Evolutionary conservation across 1,284 basidiomycete genomes (phyloP), one percentile per base, ranked within the genome.

Genomic region (Apiotrichum laibachii): DNA sequence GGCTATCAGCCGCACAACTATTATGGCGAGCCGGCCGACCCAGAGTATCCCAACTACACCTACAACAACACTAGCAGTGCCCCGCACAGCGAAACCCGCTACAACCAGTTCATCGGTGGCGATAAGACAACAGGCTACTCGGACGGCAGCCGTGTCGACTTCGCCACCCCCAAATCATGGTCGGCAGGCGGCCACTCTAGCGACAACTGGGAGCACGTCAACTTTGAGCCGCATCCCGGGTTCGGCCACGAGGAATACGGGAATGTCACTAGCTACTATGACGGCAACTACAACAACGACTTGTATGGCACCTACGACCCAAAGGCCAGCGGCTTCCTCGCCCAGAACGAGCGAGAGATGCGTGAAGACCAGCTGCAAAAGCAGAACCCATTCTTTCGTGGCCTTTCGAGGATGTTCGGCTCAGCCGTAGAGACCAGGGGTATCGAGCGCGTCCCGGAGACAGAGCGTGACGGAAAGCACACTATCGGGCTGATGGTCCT

Each of bases 371-470:
- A 60, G 40, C 44, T 60, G 9, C 31, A 31, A n/a, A 4, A 39
- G 18, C 40, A 50, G 35, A 56, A 55, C 51, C 31, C 47, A 12
- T n/a, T 60, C 18, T 68, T 65, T 55, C 58, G 69, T 31, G 62
- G 46, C 37, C 45, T 71, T 7, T 26, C 47, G 11, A 57, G 57
- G 39, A 33, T 63, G 18, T 73, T 71, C 43, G 56, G 56, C 22
- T 64, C 54, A 31, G 68, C 66, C 46, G 68, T 73, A 22, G 71
- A 73, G 59, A 70, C 63, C 1, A n/a, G 66, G 44, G 71, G 70
- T 33, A 72, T 72, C 56, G 67, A 70, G 63, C 59, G 69, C 11
- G 66, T 72, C 1, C 68, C 70, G 3, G 67, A 68, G 48, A 64
- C 67, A 31, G 66, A 70, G 49, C 50, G 69, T 37, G 59, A 63